Percentiles rank a stretch among this genome's conserved stretches.
phyloP scores from a whole-genome alignment of 1,284 basidiomycete genomes.

The Cryptococcus sp. region DNA sequence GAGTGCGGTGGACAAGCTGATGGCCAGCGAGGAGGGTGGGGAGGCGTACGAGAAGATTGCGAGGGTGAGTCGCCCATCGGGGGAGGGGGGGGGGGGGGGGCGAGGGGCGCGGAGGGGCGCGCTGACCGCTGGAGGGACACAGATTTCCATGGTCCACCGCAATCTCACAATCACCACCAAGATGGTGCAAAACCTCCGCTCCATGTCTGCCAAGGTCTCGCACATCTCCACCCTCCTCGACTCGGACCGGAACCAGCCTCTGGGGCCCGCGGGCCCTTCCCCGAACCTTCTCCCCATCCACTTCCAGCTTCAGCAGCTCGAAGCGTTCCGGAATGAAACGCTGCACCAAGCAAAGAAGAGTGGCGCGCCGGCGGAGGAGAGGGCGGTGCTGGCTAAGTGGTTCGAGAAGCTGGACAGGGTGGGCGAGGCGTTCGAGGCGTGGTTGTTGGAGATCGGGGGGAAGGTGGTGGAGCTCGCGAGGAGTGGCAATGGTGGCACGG shows the following conservation, averaged over 20 bases:
- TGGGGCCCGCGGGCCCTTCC: slow-evolving; percentile 74
- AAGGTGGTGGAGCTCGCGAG: slow-evolving; percentile 78
- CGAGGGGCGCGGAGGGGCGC: background rate
- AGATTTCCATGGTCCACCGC: slow-evolving; percentile 93
- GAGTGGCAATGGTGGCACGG: slow-evolving; percentile 73
- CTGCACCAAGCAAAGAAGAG: slow-evolving; percentile 87
- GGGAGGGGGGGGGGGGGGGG: background rate
- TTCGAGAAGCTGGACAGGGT: slow-evolving; percentile 86
- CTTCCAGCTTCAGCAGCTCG: slow-evolving; percentile 82
- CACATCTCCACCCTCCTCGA: slow-evolving; percentile 73
- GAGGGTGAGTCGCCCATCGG: slow-evolving; percentile 59
- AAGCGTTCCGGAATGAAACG: slow-evolving; percentile 88
- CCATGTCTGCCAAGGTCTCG: slow-evolving; percentile 82
- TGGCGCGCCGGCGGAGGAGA: slow-evolving; percentile 45
- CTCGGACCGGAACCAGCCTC: slow-evolving; percentile 59
- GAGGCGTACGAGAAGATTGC: slow-evolving; percentile 83
- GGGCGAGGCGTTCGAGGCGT: slow-evolving; percentile 79
- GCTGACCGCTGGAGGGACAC: background rate
- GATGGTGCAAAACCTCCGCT: slow-evolving; percentile 86
- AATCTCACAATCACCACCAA: slow-evolving; percentile 94
- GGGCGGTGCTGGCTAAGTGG: slow-evolving; percentile 67
- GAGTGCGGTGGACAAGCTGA: slow-evolving; percentile 69
- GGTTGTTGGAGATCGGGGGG: slow-evolving; percentile 72
- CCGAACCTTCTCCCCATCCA: slow-evolving; percentile 87
- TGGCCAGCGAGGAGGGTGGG: slow-evolving; percentile 50